Base-by-base conservation (phyloP, 1,139 yeast species). In the Martiniozyma asiatica region DNA sequence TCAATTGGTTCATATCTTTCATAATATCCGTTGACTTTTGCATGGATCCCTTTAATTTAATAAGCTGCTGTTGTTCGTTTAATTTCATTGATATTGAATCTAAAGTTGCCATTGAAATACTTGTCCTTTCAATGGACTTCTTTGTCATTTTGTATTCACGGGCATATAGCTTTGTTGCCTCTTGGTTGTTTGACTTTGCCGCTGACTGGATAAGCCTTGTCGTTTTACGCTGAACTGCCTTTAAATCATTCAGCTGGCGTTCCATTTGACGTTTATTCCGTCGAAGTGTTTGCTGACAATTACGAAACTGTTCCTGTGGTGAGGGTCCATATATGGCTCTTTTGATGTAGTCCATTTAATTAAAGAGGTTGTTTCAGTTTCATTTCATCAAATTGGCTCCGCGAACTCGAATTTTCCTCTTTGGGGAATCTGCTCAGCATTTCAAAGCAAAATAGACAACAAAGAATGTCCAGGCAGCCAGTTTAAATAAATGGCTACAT, bases 321-420 rank as follows among this genome's bases (percentile, higher is more conserved):
- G 85, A 95, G 0, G 95, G 95, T 2, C 97, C 98, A 76, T 92
- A 87, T 31, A 87, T 74, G 8, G 87, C 81, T 50, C 75, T 74
- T 58, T 82, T 85, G 26, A 87, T 56, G 47, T 61, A 73, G 43
- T 79, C 82, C 89, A 79, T 78, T 32, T n/a, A n/a, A n/a, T n/a
- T n/a, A n/a, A n/a, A n/a, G n/a, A n/a, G n/a, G n/a, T n/a, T n/a
- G n/a, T n/a, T n/a, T n/a, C n/a, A n/a, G n/a, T n/a, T n/a, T n/a
- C n/a, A n/a, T n/a, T n/a, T n/a, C n/a, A n/a, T n/a, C n/a, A n/a
- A n/a, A n/a, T n/a, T n/a, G 68, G 58, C 18, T 66, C 68, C 30
- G 78, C 55, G 26, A 75, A 72, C 40, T 78, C 80, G 21, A 81
- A n/a, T n/a, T n/a, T n/a, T n/a, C n/a, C n/a, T n/a, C n/a, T n/a